phyloP scores from a whole-genome alignment of 2,329 filamentous ascomycete species.

The Trichoderma cornu-damae region DNA sequence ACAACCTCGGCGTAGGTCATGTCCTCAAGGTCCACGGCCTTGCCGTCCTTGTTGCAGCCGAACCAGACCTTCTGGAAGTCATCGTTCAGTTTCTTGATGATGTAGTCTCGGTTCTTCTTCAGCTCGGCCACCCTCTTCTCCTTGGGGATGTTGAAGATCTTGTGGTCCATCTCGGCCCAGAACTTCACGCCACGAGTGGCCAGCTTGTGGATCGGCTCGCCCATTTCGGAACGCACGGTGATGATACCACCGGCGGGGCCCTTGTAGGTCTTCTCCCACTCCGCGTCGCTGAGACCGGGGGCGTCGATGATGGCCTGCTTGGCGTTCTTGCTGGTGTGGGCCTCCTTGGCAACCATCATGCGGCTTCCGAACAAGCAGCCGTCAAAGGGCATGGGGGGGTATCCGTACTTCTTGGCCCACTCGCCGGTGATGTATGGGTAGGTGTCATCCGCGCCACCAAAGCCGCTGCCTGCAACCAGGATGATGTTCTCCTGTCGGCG shows the following conservation, averaged over 20 bases:
- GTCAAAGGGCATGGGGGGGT: constrained; percentile 91
- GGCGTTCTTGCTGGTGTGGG: constrained; percentile 77
- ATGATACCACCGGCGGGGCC: constrained; percentile 88
- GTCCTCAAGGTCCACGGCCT: constrained; percentile 83
- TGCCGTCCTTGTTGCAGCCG: constrained; percentile 72
- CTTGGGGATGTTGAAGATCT: constrained; percentile 95
- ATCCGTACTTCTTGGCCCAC: constrained; percentile 83
- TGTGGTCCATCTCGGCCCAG: constrained; percentile 98
- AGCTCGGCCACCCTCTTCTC: constrained; percentile 85
- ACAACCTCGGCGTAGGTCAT: constrained; percentile 93
- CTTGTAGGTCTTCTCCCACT: constrained; percentile 94
- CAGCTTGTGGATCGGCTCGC: constrained; percentile 97
- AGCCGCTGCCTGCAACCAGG: constrained; percentile 84
- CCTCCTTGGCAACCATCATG: constrained; percentile 93
- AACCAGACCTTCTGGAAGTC: constrained; percentile 99
- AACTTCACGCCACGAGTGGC: constrained; percentile 93
- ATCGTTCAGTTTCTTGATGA: constrained; percentile 92
- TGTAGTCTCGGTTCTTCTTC: constrained; percentile 82
- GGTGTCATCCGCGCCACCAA: constrained; percentile 83
- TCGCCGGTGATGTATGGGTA: constrained; percentile 87
- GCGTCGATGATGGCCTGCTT: constrained; percentile 89
- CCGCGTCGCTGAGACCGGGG: constrained; percentile 69
- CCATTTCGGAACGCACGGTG: constrained; percentile 97
- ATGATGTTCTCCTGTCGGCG: constrained; percentile 82
- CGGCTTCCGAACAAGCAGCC: constrained; percentile 86